phyloP scores from a whole-genome alignment of 257 asterid species.

The Galeopsis tetrahit region DNA sequence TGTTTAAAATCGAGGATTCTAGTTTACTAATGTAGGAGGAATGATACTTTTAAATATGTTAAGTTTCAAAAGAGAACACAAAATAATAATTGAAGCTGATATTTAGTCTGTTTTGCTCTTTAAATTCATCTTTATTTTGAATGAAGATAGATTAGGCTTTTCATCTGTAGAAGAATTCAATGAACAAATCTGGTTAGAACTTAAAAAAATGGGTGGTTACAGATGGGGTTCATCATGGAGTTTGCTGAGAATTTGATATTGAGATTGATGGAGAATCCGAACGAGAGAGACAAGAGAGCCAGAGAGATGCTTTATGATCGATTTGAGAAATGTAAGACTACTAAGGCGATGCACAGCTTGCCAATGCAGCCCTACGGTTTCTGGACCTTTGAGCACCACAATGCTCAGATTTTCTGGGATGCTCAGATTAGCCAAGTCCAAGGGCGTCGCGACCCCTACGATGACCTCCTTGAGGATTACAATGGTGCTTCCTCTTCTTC shows the following conservation, averaged over 20 bases:
- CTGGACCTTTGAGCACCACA: constrained; percentile 88
- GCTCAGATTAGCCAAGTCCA: constrained; percentile 74
- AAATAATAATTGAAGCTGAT: neutral
- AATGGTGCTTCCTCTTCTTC: constrained; percentile 20
- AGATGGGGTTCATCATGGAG: constrained; percentile 82
- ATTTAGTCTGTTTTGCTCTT: neutral
- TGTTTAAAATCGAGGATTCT: neutral
- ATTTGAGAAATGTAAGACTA: constrained; percentile 47
- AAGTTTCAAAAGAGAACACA: neutral
- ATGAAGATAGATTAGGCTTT: neutral
- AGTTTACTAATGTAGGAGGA: neutral
- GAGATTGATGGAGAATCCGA: constrained; percentile 83
- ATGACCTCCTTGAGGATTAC: constrained; percentile 48
- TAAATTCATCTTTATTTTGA: neutral
- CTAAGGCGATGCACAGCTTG: constrained; percentile 67
- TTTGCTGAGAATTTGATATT: constrained; percentile 79
- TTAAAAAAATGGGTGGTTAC: neutral
- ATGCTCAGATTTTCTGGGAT: constrained; percentile 67
- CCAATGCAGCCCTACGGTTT: constrained; percentile 88
- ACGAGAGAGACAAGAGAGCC: constrained; percentile 68
- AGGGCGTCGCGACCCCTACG: constrained; percentile 92
- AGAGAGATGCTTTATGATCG: constrained; percentile 63
- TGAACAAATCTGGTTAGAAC: neutral
- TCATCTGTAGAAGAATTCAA: neutral
- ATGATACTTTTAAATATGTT: neutral